Conservation (phyloP, 495 filamentous ascomycete genomes). For the Hypoxylon lenormandii region DNA sequence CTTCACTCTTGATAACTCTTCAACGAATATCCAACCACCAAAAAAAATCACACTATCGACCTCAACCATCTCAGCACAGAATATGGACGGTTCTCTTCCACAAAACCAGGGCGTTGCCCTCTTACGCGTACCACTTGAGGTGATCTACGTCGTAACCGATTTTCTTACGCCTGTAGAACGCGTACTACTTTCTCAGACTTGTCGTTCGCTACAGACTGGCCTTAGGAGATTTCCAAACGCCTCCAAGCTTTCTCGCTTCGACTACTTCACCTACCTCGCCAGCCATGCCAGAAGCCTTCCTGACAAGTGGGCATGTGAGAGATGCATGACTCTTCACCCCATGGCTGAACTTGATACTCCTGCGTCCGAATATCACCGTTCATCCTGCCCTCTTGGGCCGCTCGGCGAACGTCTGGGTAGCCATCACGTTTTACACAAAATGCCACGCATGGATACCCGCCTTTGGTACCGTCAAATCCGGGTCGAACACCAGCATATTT, state of each 20-base stretch:
- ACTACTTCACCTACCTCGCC: constrained; percentile 23
- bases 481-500: constrained; percentile 18
- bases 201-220: constrained; percentile 5
- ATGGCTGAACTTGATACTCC: constrained; percentile 1
- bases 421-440: no score
- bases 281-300: constrained; percentile 11
- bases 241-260: background rate
- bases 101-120: background rate
- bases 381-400: constrained; percentile 3
- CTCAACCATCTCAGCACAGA: no score
- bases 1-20: no score
- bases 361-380: background rate
- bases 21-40: no score
- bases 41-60: no score
- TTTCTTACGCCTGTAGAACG: background rate
- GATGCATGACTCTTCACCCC: constrained; percentile 15
- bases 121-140: constrained; percentile 24
- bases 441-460: background rate
- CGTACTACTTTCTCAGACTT: constrained; percentile 20
- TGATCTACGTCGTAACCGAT: constrained; percentile 7
- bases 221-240: background rate
- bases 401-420: no score
- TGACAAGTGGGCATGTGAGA: constrained; percentile 21
- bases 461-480: background rate
- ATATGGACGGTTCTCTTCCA: background rate